Evolutionary conservation across 75 land plant genomes (phyloP), one percentile per base, ranked within the genome.

Genomic region (Picea sitchensis): DNA sequence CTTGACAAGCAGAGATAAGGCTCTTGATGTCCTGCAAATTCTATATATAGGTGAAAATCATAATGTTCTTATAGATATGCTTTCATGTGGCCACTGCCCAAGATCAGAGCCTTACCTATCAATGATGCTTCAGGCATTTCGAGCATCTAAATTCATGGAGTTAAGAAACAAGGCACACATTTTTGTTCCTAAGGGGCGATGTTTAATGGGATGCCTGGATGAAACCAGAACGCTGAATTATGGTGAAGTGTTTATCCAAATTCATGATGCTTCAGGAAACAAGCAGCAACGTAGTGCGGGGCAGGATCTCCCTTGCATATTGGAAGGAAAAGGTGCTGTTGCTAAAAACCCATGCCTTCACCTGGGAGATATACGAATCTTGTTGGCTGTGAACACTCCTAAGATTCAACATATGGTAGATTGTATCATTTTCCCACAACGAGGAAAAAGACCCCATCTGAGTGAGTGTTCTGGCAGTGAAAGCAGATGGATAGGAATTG

Each of bases 321-420:
- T 93, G 23, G 34, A 79, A 23, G 97, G 97, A 74, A 80, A 67
- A 58, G 92, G 94, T 3, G 77, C 91, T 61, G 93, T 96, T 38
- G 93, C 99, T 2, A 96, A 92, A 79, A 94, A 92, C 61, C 99
- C 98, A 14, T 94, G 99, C 61, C 81, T 92, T 73, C 99, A 96
- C 63, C 98, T 97, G 21, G 99, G 99, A 0, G 99, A 96, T 88
- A 84, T 96, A n/a, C 86, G 95, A 23, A 80, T 89, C 5, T 79
- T 96, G 51, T 13, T 6, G 61, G 99, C 95, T 75, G 89, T 94
- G 3, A 80, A 94, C 77, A 86, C 85, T 23, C 98, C 95, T 5
- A 20, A 75, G 9, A 79, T 96, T 82, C 86, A 87, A 44, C 94
- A 96, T 72, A 88, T 96, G 91, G 91, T 93, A 60, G 96, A 96